Conservation (phyloP, 805 yeast genomes). For the Zygosaccharomyces siamensis region DNA sequence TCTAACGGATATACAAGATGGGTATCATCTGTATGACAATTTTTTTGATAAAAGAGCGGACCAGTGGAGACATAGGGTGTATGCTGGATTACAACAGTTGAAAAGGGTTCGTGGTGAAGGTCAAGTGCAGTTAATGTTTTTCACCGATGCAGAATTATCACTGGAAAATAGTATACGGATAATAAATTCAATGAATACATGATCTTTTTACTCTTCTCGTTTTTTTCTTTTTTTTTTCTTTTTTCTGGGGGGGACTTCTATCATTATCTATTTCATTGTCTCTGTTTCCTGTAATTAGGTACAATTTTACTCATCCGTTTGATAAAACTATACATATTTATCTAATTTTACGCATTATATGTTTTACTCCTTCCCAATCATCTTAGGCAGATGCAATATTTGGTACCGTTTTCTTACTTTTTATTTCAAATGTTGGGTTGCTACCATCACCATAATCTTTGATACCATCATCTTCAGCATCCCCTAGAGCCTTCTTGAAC, state of each 20-base stretch:
- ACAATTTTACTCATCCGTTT: neutral
- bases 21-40: conserved; percentile 24
- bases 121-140: conserved; percentile 27
- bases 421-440: conserved; percentile 35
- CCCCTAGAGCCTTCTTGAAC: conserved; percentile 37
- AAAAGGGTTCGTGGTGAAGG: conserved; percentile 16
- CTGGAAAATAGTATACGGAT: conserved; percentile 22
- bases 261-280: no score
- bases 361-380: neutral
- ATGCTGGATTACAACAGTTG: conserved; percentile 35
- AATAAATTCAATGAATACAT: neutral
- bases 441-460: conserved; percentile 74
- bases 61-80: conserved; percentile 51
- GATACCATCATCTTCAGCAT: conserved; percentile 40
- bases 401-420: conserved; percentile 10
- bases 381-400: conserved; percentile 19
- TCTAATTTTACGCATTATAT: neutral
- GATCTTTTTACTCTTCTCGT: no score
- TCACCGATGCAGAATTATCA: conserved; percentile 27
- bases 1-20: conserved; percentile 23
- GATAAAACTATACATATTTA: neutral
- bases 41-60: conserved; percentile 47
- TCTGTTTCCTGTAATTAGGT: neutral
- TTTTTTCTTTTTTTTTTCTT: neutral
- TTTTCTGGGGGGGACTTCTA: no score